Conservation (phyloP, 164 flowering plant species). For the Nymphaea thermarum region DNA sequence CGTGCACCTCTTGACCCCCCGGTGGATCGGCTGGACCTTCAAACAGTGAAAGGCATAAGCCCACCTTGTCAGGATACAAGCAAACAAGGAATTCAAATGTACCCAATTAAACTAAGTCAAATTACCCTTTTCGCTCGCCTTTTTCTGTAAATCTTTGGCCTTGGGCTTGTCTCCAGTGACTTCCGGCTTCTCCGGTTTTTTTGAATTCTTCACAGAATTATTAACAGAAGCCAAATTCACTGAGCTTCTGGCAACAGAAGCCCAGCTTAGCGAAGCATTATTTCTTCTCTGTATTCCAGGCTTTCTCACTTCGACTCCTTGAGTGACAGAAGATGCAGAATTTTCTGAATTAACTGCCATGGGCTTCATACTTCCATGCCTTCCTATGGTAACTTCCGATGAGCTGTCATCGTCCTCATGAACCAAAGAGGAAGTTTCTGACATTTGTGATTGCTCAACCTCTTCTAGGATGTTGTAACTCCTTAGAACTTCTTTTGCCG, state of each 20-base stretch:
- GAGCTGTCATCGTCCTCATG: constrained; percentile 48
- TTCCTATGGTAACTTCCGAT: background rate
- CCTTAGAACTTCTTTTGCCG: constrained; percentile 44
- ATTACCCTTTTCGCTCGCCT: background rate
- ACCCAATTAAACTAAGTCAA: too few species aligned
- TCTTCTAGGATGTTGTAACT: constrained; percentile 38
- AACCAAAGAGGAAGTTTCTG: constrained; percentile 44
- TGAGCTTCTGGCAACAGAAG: constrained; percentile 21
- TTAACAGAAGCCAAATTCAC: constrained; percentile 20
- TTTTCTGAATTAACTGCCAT: constrained; percentile 31
- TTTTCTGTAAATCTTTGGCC: background rate
- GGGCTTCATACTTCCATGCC: constrained; percentile 13
- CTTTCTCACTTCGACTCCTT: constrained; percentile 23
- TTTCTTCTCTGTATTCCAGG: constrained; percentile 17
- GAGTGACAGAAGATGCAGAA: constrained; percentile 18
- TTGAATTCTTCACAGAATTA: constrained; percentile 27
- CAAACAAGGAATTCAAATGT: too few species aligned
- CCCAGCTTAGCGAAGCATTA: constrained; percentile 16
- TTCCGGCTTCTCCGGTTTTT: constrained; percentile 10
- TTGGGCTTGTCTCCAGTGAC: background rate
- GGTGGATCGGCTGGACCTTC: background rate
- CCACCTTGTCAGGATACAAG: background rate
- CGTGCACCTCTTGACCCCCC: background rate
- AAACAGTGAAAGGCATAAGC: background rate
- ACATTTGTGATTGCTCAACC: constrained; percentile 41